Conservation (phyloP, 2,329 filamentous ascomycete species). For the Fusarium torulosum region DNA sequence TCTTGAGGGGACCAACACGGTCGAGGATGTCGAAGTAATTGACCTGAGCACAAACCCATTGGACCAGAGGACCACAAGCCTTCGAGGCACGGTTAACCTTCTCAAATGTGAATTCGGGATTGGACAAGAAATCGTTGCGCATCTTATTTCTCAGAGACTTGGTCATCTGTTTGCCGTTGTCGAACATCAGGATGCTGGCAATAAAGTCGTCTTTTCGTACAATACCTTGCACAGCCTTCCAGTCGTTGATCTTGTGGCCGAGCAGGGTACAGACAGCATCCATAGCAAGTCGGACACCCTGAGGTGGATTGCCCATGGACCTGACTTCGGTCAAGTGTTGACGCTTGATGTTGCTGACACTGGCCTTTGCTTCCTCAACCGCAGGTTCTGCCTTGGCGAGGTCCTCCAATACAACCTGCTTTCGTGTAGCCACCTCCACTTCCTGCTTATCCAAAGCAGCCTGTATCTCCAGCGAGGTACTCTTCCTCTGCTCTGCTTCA, state of each 20-base stretch:
- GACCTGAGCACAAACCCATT: conserved; percentile 97
- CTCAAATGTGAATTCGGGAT: conserved; percentile 96
- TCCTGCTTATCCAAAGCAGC: conserved; percentile 89
- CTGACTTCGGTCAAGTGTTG: conserved; percentile 97
- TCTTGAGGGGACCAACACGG: conserved; percentile 89
- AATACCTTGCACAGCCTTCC: conserved; percentile 91
- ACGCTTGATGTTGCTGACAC: conserved; percentile 98
- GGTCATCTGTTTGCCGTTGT: conserved; percentile 97
- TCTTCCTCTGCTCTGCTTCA: conserved; percentile 92
- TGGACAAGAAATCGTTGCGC: conserved; percentile 90
- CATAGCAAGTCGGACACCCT: conserved; percentile 89
- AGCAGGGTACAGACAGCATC: conserved; percentile 97
- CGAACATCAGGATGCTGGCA: conserved; percentile 95
- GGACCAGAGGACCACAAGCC: conserved; percentile 94
- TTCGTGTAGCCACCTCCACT: conserved; percentile 83
- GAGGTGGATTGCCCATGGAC: conserved; percentile 93
- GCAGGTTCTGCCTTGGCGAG: conserved; percentile 93
- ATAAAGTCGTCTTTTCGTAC: conserved; percentile 97
- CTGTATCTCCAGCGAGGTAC: conserved; percentile 89
- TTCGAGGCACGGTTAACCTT: conserved; percentile 96
- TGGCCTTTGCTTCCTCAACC: conserved; percentile 91
- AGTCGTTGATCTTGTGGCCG: conserved; percentile 88
- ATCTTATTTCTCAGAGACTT: conserved; percentile 84
- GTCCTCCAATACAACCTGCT: conserved; percentile 87
- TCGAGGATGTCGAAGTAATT: conserved; percentile 98